Base-by-base conservation (phyloP, 495 filamentous ascomycete genomes). In the Lophium mytilinum region DNA sequence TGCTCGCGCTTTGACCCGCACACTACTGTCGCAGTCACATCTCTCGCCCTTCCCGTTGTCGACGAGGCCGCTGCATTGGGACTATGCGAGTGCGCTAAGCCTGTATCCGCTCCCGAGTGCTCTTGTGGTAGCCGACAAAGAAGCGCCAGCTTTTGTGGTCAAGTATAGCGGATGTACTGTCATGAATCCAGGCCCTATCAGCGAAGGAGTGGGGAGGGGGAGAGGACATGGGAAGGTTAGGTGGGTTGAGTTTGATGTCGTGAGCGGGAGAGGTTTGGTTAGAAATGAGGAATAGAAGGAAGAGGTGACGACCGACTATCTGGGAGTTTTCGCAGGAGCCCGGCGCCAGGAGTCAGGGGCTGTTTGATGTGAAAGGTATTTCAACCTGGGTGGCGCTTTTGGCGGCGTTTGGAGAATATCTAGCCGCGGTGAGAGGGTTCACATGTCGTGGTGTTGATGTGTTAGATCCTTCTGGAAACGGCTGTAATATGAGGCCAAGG, bases 151-250 rank as follows among this genome's bases (percentile, higher is more conserved):
- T 0, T 97, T 94, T 66, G 83, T 83, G 55, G 74, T 95, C 42
- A 93, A 87, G 15, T 96, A 96, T 66, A 90, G 96, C 71, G 92
- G 90, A 1, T 97, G 93, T 65, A 85, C 90, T 76, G 92, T 96
- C 2, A 87, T 98, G 81, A 98, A 98, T 66, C 93, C 93, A 0
- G 93, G 89, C 10, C 76, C 77, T 45, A 72, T 96, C 42, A 72
- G 90, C 46, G 82, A 84, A 0, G 71, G 76, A 5, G 83, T 80
- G 5, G 75, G 80, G 35, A 73, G 81, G 45, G 80, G 83, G 12
- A 78, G 76, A 24, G 45, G 45, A 42, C 56, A 64, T 52, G 65
- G 63, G 51, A 66, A 55, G 24, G 87, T 83, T 39, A 76, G 83
- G 65, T 96, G 92, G 92, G 73, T 91, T 4, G 92, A 96, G 73